Evolutionary conservation across 1,139 yeast species (phyloP).

Genomic region (Arxiozyma slooffiae): DNA sequence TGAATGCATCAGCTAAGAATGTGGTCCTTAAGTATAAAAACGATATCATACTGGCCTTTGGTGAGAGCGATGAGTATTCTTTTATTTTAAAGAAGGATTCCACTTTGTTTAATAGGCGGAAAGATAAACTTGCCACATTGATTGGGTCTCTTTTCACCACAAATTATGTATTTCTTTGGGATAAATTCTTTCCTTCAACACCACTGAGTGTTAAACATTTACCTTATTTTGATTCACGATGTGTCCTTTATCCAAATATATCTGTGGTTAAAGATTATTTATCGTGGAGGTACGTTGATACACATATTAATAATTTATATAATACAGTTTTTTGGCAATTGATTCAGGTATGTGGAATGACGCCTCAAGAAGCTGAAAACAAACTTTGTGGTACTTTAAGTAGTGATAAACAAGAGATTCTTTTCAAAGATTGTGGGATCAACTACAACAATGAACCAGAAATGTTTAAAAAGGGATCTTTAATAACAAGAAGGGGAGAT

Average conservation of each 20-base stretch:
- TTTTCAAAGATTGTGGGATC: conserved; percentile 66
- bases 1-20: conserved; percentile 70
- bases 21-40: conserved; percentile 44
- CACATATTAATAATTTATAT: conserved; percentile 89
- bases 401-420: conserved; percentile 76
- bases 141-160: conserved; percentile 79
- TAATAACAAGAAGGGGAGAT: conserved; percentile 49
- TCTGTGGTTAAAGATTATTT: conserved; percentile 65
- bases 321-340: conserved; percentile 90
- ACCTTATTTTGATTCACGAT: conserved; percentile 88
- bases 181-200: conserved; percentile 42
- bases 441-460: conserved; percentile 89
- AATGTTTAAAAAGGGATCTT: conserved; percentile 77
- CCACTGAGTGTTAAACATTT: conserved; percentile 37
- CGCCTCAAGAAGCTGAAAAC: conserved; percentile 72
- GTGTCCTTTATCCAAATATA: conserved; percentile 69
- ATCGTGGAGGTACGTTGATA: conserved; percentile 94
- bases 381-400: conserved; percentile 60
- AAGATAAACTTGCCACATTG: conserved; percentile 64
- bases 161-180: conserved; percentile 63
- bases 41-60: conserved; percentile 76
- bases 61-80: conserved; percentile 92
- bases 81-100: conserved; percentile 60
- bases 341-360: conserved; percentile 58
- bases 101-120: conserved; percentile 68